Percentiles rank a stretch among this genome's conserved stretches.
These are phyloP conservation scores for Lactarius quietus DNA, from an alignment of 768 basidiomycete genomes.

Conservation along the genomic window DNA sequence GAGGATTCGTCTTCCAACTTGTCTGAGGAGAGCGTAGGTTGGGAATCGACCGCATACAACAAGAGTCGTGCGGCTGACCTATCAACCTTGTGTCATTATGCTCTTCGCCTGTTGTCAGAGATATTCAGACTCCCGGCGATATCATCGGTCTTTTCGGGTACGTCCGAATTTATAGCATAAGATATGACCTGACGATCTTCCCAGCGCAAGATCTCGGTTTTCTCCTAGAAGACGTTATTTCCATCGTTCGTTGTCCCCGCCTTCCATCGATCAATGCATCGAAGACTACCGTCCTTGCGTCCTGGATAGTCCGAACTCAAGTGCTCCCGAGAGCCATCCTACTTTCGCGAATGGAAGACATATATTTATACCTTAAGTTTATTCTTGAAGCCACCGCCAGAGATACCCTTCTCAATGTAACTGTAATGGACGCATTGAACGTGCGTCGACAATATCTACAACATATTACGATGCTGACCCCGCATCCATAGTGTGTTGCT, in stretches of 20 bases:
- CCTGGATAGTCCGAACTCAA: constrained; percentile 20
- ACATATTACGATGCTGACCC: not conserved
- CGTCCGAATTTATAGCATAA: not conserved
- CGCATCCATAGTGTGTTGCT: constrained; percentile 13
- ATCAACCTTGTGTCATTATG: constrained; percentile 16
- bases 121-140: constrained; percentile 16
- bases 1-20: not conserved
- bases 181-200: not conserved
- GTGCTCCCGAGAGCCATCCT: constrained; percentile 13
- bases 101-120: constrained; percentile 19
- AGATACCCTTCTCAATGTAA: constrained; percentile 9
- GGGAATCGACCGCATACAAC: not conserved
- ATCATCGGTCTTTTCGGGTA: constrained; percentile 13
- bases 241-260: not conserved
- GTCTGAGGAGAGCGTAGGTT: not conserved
- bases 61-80: not conserved
- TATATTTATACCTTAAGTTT: constrained; percentile 10
- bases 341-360: constrained; percentile 9
- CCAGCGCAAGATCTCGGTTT: constrained; percentile 15
- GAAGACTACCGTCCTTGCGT: constrained; percentile 11
- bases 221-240: constrained; percentile 15
- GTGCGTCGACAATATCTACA: not conserved
- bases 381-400: constrained; percentile 5
- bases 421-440: constrained; percentile 13
- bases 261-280: constrained; percentile 1